Evolutionary conservation across 768 basidiomycete species (phyloP).

Genomic region (Rhodocollybia butyracea): DNA sequence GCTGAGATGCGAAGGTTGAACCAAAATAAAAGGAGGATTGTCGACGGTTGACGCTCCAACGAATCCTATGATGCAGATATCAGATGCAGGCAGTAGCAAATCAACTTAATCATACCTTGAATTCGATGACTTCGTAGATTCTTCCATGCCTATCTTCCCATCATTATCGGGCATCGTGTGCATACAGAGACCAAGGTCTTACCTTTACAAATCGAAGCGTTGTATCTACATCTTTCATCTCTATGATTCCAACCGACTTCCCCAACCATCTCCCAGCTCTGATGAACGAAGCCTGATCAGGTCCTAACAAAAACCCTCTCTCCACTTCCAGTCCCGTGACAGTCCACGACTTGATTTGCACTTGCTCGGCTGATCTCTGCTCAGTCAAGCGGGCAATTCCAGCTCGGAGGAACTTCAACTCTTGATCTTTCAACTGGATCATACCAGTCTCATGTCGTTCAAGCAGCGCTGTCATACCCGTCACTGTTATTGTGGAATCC

Average conservation of each 20-base stretch:
- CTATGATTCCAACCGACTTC: constrained; percentile 3
- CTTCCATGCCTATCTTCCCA: background rate
- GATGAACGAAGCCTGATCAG: background rate
- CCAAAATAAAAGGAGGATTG: constrained; percentile 3
- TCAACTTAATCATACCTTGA: background rate
- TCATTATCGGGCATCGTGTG: background rate
- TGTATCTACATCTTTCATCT: constrained; percentile 4
- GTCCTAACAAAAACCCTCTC: constrained; percentile 1
- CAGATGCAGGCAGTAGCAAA: background rate
- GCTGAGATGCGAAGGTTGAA: constrained; percentile 1
- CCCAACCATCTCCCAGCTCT: constrained; percentile 4
- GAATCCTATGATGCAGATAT: background rate
- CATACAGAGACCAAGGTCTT: background rate
- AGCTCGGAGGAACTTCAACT: constrained; percentile 2
- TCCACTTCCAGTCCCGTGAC: constrained; percentile 5
- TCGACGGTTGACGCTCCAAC: constrained; percentile 8
- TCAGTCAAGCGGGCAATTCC: constrained; percentile 2
- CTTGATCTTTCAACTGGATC: background rate
- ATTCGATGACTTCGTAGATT: constrained; percentile 5
- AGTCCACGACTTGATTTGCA: constrained; percentile 5
- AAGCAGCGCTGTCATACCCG: constrained; percentile 2
- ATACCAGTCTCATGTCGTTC: constrained; percentile 4
- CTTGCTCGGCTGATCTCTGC: background rate
- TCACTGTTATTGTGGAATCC: background rate
- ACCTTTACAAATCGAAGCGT: constrained; percentile 1